Evolutionary conservation across 2,329 filamentous ascomycete species (phyloP).

Genomic region (Calonectria crousiana): DNA sequence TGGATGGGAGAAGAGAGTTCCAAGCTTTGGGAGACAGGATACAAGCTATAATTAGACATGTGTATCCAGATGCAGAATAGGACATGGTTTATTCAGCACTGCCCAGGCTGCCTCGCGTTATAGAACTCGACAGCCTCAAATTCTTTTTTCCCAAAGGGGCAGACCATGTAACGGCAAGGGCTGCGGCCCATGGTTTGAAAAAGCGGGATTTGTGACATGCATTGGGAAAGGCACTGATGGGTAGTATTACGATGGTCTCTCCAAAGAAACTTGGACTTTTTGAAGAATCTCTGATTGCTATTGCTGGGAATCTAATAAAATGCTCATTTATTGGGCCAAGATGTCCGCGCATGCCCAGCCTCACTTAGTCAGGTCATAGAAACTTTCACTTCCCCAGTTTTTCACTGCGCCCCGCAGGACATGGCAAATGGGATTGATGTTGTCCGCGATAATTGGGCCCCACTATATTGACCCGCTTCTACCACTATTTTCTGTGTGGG

Average conservation of each 20-base stretch:
- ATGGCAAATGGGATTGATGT: not conserved
- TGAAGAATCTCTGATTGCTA: not conserved
- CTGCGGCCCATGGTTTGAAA: not conserved
- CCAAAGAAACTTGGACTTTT: not conserved
- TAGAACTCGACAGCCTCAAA: not conserved
- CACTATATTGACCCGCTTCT: not conserved
- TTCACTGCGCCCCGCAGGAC: not conserved
- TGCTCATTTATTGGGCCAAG: not conserved
- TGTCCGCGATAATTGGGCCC: not conserved
- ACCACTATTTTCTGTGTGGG: not conserved
- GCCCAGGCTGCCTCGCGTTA: not conserved
- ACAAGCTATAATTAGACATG: not conserved
- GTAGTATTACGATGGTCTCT: not conserved
- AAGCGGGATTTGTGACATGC: not conserved
- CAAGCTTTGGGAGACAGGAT: slow-evolving; percentile 17
- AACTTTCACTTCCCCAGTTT: not conserved
- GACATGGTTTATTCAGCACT: not conserved
- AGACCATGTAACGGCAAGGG: not conserved
- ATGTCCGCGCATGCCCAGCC: not conserved
- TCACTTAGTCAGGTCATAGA: not conserved
- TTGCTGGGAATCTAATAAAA: not conserved
- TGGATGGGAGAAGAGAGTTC: slow-evolving; percentile 15
- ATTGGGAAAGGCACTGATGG: not conserved
- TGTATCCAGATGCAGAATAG: not conserved
- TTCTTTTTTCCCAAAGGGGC: not conserved